Evolutionary conservation across 208 protist genomes (phyloP).

Genomic region (Acanthamoeba royreba): DNA sequence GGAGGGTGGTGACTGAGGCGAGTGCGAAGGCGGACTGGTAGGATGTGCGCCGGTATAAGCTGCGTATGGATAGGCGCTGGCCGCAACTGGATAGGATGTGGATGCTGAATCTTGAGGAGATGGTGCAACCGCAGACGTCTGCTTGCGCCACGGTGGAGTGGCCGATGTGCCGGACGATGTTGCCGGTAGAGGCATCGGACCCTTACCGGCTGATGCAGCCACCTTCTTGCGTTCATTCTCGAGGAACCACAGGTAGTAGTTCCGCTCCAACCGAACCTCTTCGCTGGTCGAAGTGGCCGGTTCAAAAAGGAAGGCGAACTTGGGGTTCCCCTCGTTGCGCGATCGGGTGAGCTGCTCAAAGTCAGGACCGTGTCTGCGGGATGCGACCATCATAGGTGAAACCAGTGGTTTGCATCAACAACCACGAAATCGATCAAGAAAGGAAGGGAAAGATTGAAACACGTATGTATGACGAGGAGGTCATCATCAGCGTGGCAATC

Average conservation of each 20-base stretch:
- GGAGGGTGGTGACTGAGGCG: not conserved
- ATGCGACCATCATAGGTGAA: too few relatives aligned
- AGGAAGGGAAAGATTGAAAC: too few relatives aligned
- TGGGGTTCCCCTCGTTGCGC: slow-evolving; percentile 3
- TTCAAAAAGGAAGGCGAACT: not conserved
- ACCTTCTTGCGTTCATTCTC: not conserved
- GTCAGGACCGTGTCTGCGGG: not conserved
- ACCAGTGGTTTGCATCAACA: too few relatives aligned
- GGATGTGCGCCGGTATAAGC: not conserved
- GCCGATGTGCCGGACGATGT: not conserved
- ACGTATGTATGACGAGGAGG: too few relatives aligned
- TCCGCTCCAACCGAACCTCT: not conserved
- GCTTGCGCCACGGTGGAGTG: not conserved
- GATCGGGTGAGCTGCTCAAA: not conserved
- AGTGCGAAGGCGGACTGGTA: not conserved
- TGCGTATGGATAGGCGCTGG: not conserved
- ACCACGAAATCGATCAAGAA: too few relatives aligned
- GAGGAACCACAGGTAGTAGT: not conserved
- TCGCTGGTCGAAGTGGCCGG: not conserved
- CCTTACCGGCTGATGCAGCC: not conserved
- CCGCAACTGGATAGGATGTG: too few relatives aligned
- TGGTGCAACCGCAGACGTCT: too few relatives aligned
- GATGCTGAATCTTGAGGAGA: too few relatives aligned
- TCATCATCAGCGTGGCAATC: too few relatives aligned
- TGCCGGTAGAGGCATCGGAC: not conserved